Evolutionary conservation across 1,139 yeast species (phyloP), one percentile per base, ranked within the genome.

Genomic region (Barnettozyma hawaiiensis): DNA sequence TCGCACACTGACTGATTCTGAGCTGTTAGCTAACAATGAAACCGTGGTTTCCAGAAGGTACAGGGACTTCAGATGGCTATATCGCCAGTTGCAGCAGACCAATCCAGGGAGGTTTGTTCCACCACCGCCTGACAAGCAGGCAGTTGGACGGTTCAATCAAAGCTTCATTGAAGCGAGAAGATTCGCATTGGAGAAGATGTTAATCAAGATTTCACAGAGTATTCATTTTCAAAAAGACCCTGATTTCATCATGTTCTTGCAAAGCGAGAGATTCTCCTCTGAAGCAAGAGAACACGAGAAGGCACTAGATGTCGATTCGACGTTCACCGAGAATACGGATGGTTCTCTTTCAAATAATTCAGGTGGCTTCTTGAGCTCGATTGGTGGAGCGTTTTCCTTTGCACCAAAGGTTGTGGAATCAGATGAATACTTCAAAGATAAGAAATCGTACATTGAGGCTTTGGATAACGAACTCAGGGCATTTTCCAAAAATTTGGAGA

Each of bases 111-210:
- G 76, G 45, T 83, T 94, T 33, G 81, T 94, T 22, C 98, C 98
- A 1, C 96, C 98, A 0, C 97, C 98, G 10, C 98, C 99, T 1
- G 86, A 87, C 31, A 94, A 94, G 59, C 97, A 92, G 62, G 85
- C 87, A 0, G 83, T 90, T 46, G 97, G 96, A 4, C 71, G 95
- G 50, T 84, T 83, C 64, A 86, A 87, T 57, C 90, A 85, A 52
- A 89, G 81, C 55, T 89, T 92, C 57, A 81, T 92, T 42, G 97
- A 90, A 60, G 79, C 78, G 51, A 76, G 98, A 62, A 70, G 97
- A 47, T 67, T 81, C 32, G 87, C 94, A n/a, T 70, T 92, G 60
- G 97, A 90, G 58, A 78, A 75, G 51, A 94, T 92, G 99, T 71
- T 92, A 47, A 67, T 62, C 44, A 84, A 84, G 57, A 82, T 86